These are phyloP conservation scores for Schizopora paradoxa DNA, from an alignment of 1,284 basidiomycete species.

Conservation along the genomic window DNA sequence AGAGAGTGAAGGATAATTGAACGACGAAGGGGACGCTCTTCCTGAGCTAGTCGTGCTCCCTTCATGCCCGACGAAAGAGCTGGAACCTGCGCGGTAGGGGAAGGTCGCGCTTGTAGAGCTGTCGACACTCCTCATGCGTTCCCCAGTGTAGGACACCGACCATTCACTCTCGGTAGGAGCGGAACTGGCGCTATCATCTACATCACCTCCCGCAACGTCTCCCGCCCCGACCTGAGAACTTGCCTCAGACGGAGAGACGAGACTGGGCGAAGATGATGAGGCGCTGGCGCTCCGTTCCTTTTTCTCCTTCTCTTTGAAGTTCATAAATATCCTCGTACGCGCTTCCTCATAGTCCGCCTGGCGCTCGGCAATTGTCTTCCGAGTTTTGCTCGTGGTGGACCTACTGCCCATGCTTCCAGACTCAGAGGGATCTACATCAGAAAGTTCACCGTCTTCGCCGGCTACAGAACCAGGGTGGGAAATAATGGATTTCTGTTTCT, in stretches of 20 bases:
- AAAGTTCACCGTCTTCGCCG: conserved; percentile 68
- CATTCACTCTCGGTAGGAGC: conserved; percentile 76
- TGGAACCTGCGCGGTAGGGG: conserved; percentile 47
- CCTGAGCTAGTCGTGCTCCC: conserved; percentile 62
- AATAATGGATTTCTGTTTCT: conserved; percentile 40
- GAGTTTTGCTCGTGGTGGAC: conserved; percentile 59
- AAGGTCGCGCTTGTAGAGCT: conserved; percentile 51
- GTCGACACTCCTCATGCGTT: conserved; percentile 35
- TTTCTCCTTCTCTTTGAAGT: conserved; percentile 68
- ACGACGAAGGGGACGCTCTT: conserved; percentile 62
- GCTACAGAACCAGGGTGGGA: conserved; percentile 63
- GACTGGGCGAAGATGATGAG: conserved; percentile 66
- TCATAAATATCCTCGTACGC: conserved; percentile 76
- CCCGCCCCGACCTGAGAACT: conserved; percentile 52
- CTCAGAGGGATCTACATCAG: conserved; percentile 73
- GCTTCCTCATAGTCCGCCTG: conserved; percentile 81
- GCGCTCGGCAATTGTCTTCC: conserved; percentile 72
- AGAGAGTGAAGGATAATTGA: conserved; percentile 65
- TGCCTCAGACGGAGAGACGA: conserved; percentile 53
- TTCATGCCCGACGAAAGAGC: conserved; percentile 45
- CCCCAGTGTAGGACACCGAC: conserved; percentile 55
- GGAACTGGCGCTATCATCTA: conserved; percentile 61
- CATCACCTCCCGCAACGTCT: conserved; percentile 51
- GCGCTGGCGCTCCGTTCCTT: conserved; percentile 73
- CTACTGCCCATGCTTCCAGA: conserved; percentile 67